phyloP scores from a whole-genome alignment of 257 asterid species.

The Lycium ferocissimum region DNA sequence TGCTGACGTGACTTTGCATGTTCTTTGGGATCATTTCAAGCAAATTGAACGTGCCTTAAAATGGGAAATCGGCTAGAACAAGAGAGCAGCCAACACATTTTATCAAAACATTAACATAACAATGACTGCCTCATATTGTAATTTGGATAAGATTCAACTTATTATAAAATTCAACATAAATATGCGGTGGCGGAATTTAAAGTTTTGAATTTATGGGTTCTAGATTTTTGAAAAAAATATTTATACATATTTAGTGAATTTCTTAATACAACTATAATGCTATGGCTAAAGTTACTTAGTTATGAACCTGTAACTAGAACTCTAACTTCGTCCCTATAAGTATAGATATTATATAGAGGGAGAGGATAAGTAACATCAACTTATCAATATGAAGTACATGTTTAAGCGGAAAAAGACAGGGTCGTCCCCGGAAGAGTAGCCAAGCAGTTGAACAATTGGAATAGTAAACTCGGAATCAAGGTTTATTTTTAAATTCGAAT shows the following conservation, averaged over 20 bases:
- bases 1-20: neutral
- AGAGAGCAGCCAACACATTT: neutral
- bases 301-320: too few relatives aligned
- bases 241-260: too few relatives aligned
- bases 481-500: neutral
- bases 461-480: neutral
- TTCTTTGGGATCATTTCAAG: neutral
- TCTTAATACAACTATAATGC: too few relatives aligned
- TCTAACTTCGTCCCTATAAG: too few relatives aligned
- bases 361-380: neutral
- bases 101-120: neutral
- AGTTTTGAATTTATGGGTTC: too few relatives aligned
- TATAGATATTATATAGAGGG: too few relatives aligned
- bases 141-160: neutral
- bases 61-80: neutral
- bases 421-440: neutral
- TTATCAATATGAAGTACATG: neutral
- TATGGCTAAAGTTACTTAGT: too few relatives aligned
- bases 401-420: neutral
- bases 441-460: neutral
- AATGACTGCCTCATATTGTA: neutral
- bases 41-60: neutral
- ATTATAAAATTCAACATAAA: neutral
- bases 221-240: too few relatives aligned
- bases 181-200: too few relatives aligned